Conservation (phyloP, 2,329 filamentous ascomycete species). For the Colletotrichum sp. region DNA sequence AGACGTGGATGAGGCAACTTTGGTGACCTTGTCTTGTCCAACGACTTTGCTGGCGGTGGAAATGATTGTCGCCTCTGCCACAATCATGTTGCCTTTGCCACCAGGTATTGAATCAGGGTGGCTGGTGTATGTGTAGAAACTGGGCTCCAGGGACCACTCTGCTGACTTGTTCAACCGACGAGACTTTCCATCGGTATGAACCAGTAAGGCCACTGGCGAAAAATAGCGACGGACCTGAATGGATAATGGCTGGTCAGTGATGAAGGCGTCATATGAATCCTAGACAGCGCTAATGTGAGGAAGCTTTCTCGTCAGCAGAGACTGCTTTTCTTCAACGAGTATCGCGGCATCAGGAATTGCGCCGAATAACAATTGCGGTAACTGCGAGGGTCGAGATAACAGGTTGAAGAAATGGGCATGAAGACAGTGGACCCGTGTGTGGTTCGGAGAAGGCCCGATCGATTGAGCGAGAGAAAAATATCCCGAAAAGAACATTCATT, state of each 20-base stretch:
- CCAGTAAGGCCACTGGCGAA: background rate
- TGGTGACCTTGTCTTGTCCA: background rate
- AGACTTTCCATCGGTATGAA: background rate
- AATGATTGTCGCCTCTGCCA: background rate
- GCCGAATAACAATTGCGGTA: background rate
- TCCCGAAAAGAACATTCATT: conserved; percentile 4
- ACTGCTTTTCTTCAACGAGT: background rate
- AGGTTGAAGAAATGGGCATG: background rate
- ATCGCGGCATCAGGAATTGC: background rate
- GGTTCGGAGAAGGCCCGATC: conserved; percentile 17
- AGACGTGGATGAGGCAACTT: background rate
- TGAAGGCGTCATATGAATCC: background rate
- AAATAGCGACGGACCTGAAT: background rate
- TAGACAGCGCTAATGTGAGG: background rate
- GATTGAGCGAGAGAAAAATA: conserved; percentile 16
- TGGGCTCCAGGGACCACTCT: background rate
- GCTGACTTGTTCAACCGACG: background rate
- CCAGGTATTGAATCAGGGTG: background rate
- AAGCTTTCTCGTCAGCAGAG: background rate
- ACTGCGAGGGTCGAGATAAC: background rate
- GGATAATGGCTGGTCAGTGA: background rate
- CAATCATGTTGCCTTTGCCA: background rate
- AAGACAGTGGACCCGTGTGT: background rate
- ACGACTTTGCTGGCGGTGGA: background rate
- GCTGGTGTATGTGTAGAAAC: background rate